A percentile compares a stretch with the other conserved stretches of the same genome.
phyloP scores from a whole-genome alignment of 495 filamentous ascomycete genomes.

The Ramalina peruviana region DNA sequence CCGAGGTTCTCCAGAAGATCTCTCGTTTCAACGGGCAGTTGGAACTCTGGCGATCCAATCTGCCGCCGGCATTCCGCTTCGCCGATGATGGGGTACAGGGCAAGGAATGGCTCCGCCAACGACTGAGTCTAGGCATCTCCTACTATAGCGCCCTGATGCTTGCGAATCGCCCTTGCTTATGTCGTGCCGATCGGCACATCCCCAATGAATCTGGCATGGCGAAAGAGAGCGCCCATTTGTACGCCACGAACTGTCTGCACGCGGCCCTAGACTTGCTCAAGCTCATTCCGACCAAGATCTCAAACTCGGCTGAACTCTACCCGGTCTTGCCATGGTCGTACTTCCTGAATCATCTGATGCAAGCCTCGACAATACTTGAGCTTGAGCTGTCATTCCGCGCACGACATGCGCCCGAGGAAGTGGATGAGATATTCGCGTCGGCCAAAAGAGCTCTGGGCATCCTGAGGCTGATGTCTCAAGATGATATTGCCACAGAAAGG shows the following conservation, averaged over 20 bases:
- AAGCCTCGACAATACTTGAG: slow-evolving; percentile 45
- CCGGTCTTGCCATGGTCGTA: slow-evolving; percentile 51
- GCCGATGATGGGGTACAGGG: slow-evolving; percentile 20
- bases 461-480: slow-evolving; percentile 38
- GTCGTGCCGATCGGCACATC: slow-evolving; percentile 38
- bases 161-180: slow-evolving; percentile 50
- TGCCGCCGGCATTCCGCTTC: slow-evolving; percentile 41
- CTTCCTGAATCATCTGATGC: slow-evolving; percentile 51
- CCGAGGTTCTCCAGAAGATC: slow-evolving; percentile 44
- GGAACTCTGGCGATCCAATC: slow-evolving; percentile 37
- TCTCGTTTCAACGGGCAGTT: slow-evolving; percentile 35
- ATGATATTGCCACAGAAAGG: slow-evolving; percentile 40
- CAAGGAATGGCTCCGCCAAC: slow-evolving; percentile 22
- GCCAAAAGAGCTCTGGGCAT: slow-evolving; percentile 42
- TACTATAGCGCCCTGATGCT: slow-evolving; percentile 48
- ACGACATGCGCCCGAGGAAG: slow-evolving; percentile 39
- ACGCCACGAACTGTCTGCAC: slow-evolving; percentile 39
- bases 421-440: slow-evolving; percentile 30
- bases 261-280: slow-evolving; percentile 40
- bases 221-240: slow-evolving; percentile 40
- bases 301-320: slow-evolving; percentile 34
- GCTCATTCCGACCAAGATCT: slow-evolving; percentile 34
- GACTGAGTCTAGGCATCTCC: slow-evolving; percentile 36
- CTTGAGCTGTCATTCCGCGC: slow-evolving; percentile 45
- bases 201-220: slow-evolving; percentile 26